Evolutionary conservation across 495 filamentous ascomycete species (phyloP).

Genomic region (Oidiodendron maius): DNA sequence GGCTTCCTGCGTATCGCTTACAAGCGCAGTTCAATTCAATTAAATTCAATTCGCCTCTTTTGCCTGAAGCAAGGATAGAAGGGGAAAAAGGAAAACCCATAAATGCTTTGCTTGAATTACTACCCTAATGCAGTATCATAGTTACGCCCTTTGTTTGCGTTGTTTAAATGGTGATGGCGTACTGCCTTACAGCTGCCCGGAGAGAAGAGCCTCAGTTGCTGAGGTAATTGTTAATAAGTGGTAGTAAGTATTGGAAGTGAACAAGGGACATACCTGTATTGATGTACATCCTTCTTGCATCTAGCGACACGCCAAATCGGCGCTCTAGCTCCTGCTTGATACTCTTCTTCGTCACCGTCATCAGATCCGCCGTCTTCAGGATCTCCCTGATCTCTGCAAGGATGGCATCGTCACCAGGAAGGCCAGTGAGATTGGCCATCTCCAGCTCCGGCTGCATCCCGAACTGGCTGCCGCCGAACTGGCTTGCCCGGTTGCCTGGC

Average conservation of each 20-base stretch:
- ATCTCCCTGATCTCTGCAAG: slow-evolving; percentile 93
- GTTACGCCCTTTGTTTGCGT: too few relatives aligned
- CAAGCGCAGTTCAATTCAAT: too few relatives aligned
- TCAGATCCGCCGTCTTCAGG: slow-evolving; percentile 82
- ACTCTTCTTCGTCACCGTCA: slow-evolving; percentile 98
- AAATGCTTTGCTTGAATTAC: too few relatives aligned
- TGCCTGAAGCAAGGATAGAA: too few relatives aligned
- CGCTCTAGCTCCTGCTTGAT: slow-evolving; percentile 90
- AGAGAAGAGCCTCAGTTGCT: slow-evolving; percentile 45
- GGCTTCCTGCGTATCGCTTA: too few relatives aligned
- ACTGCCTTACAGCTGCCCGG: slow-evolving; percentile 42
- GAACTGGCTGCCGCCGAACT: slow-evolving; percentile 39
- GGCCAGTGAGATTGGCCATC: slow-evolving; percentile 56
- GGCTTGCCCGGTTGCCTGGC: slow-evolving; percentile 29
- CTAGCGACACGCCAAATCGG: slow-evolving; percentile 76
- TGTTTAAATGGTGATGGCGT: too few relatives aligned
- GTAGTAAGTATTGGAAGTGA: neutral
- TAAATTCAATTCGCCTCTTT: too few relatives aligned
- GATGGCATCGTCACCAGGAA: slow-evolving; percentile 85
- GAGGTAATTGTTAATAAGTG: slow-evolving; percentile 33
- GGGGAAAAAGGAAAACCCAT: too few relatives aligned
- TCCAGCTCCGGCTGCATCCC: slow-evolving; percentile 55
- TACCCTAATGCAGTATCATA: too few relatives aligned
- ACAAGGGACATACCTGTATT: slow-evolving; percentile 67
- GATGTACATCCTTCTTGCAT: slow-evolving; percentile 82